Base-by-base conservation (phyloP, 2,329 filamentous ascomycete genomes). In the Plectosphaerella cucumerina region DNA sequence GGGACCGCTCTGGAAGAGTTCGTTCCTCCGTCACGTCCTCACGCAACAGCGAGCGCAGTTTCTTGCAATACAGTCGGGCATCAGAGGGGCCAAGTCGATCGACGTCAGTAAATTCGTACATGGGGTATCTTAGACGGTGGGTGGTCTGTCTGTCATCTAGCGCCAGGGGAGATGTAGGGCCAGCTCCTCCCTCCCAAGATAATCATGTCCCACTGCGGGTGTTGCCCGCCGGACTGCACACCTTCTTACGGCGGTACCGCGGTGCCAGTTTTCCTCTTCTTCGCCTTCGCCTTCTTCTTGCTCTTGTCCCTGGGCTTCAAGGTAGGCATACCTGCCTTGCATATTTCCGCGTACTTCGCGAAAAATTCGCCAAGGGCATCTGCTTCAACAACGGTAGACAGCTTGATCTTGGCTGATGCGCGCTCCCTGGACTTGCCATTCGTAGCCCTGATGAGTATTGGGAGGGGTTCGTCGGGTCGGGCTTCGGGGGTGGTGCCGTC, bases 301-400 rank as follows among this genome's bases (percentile, higher is more conserved):
- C 87, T 96, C 64, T 91, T 82, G 71, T 97, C 93, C 59, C 94
- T 81, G 65, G 96, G 96, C 82, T 96, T 97, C 71, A 99, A 66
- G 8, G 86, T 85, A 46, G 81, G 78, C 91, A 97, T 97, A 6
- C 91, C 90, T 0, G 79, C 75, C 74, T 96, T 97, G 72, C 92
- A 97, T 3, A 91, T 79, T 59, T 97, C 94, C 20, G 91, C 92
- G 72, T 97, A 99, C 48, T 82, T 79, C 26, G 76, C 73, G 67
- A 91, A 99, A 65, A 99, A 99, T 0, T 68, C 74, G 49, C 95
- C 91, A 11, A 97, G 68, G 5, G 87, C 82, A 52, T 86, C 82
- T 1, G 87, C 82, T 50, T 87, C 78, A 1, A 97, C 91, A 0
- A 96, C 70, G 0, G 94, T 97, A 3, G 89, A 90, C 22, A 97